Percentiles rank a stretch among this genome's conserved stretches.
phyloP scores from a whole-genome alignment of 768 basidiomycete species.

The Leccinum boreale region DNA sequence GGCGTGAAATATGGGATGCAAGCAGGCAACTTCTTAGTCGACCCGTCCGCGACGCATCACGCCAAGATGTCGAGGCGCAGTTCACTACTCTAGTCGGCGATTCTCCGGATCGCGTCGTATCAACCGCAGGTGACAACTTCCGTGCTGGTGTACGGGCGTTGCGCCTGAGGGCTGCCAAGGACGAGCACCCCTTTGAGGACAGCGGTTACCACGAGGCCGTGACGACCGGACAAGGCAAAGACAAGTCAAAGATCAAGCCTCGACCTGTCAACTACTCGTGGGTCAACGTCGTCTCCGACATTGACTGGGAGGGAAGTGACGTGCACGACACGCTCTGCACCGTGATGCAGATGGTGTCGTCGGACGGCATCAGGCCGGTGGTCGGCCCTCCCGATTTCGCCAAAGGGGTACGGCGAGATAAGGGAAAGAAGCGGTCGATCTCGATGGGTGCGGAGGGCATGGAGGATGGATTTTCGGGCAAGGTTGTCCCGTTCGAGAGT shows the following conservation, averaged over 20 bases:
- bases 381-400: slow-evolving; percentile 23
- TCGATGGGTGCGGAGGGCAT: slow-evolving; percentile 11
- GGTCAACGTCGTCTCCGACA: slow-evolving; percentile 77
- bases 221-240: slow-evolving; percentile 20
- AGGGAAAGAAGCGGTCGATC: slow-evolving; percentile 27
- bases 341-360: slow-evolving; percentile 37
- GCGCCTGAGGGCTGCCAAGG: slow-evolving; percentile 29
- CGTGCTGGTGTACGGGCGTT: slow-evolving; percentile 68
- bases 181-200: slow-evolving; percentile 25
- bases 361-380: slow-evolving; percentile 30
- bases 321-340: slow-evolving; percentile 51
- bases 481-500: slow-evolving; percentile 34
- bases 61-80: slow-evolving; percentile 40
- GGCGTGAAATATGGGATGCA: slow-evolving; percentile 75
- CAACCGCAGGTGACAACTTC: slow-evolving; percentile 70
- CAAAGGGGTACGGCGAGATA: slow-evolving; percentile 11
- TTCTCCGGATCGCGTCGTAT: slow-evolving; percentile 57
- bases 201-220: slow-evolving; percentile 23
- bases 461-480: slow-evolving; percentile 21
- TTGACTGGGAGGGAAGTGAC: slow-evolving; percentile 81
- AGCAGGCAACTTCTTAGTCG: slow-evolving; percentile 56
- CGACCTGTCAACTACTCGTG: slow-evolving; percentile 72
- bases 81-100: slow-evolving; percentile 85
- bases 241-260: slow-evolving; percentile 33
- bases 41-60: slow-evolving; percentile 24